phyloP scores from a whole-genome alignment of 2,329 filamentous ascomycete species.

The Chaetomium strumarium region DNA sequence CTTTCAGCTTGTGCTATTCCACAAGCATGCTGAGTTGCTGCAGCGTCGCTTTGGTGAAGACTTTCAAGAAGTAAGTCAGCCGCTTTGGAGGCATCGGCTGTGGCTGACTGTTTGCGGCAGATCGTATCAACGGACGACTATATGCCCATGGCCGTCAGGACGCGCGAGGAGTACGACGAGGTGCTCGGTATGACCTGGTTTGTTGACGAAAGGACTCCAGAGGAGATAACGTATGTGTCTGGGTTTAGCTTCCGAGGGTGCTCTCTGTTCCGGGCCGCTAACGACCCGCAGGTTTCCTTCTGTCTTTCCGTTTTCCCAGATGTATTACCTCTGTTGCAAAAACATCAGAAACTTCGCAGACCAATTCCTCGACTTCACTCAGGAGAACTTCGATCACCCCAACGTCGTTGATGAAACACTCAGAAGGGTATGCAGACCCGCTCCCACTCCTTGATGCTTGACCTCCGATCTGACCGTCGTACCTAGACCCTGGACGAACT shows the following conservation, averaged over 20 bases:
- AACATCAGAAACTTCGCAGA: slow-evolving; percentile 97
- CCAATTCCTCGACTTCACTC: slow-evolving; percentile 96
- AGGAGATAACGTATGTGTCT: slow-evolving; percentile 63
- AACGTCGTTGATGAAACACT: slow-evolving; percentile 87
- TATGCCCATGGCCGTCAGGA: slow-evolving; percentile 98
- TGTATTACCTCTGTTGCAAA: slow-evolving; percentile 98
- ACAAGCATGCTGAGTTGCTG: slow-evolving; percentile 87
- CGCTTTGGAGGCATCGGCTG: background rate
- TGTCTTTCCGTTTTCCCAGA: slow-evolving; percentile 95
- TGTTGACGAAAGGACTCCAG: slow-evolving; percentile 68
- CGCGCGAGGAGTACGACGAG: slow-evolving; percentile 85
- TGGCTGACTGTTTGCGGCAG: slow-evolving; percentile 31
- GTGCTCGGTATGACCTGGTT: slow-evolving; percentile 97
- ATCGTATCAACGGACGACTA: slow-evolving; percentile 92
- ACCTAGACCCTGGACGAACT: slow-evolving; percentile 81
- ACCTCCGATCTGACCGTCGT: slow-evolving; percentile 1
- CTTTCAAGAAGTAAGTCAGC: slow-evolving; percentile 68
- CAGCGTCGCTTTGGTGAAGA: slow-evolving; percentile 91
- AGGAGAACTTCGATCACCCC: slow-evolving; percentile 90
- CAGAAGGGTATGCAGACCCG: slow-evolving; percentile 51
- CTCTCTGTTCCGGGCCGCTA: background rate
- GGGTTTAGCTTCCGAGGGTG: slow-evolving; percentile 1
- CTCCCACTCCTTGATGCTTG: background rate
- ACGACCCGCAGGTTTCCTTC: slow-evolving; percentile 67
- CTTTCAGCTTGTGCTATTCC: slow-evolving; percentile 82